Evolutionary conservation across 495 filamentous ascomycete species (phyloP).

Genomic region (Xylaria castorea): DNA sequence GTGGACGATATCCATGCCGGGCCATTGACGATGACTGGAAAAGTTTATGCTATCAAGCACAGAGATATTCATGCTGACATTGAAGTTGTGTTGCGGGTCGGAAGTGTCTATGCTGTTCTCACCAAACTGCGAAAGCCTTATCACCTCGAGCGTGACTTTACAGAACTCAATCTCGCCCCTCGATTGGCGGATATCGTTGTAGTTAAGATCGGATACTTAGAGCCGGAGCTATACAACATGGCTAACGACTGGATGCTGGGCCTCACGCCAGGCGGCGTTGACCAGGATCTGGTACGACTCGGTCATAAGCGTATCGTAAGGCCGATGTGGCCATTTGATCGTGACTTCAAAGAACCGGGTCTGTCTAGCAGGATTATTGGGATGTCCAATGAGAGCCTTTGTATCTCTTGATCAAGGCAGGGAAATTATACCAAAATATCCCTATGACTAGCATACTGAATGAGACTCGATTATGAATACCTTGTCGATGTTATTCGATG

Average conservation of each 20-base stretch:
- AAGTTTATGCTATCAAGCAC: conserved; percentile 59
- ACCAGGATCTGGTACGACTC: conserved; percentile 58
- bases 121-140: conserved; percentile 65
- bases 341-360: conserved; percentile 47
- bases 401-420: no score
- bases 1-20: conserved; percentile 60
- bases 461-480: no score
- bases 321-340: conserved; percentile 65
- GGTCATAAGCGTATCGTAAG: conserved; percentile 57
- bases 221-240: conserved; percentile 64
- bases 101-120: conserved; percentile 61
- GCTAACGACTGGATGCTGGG: conserved; percentile 62
- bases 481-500: no score
- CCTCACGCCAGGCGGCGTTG: conserved; percentile 62
- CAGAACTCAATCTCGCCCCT: conserved; percentile 54
- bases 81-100: conserved; percentile 61
- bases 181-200: conserved; percentile 60
- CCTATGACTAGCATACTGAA: no score
- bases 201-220: conserved; percentile 66
- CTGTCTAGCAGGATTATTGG: conserved; percentile 52
- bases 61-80: conserved; percentile 57
- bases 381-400: conserved; percentile 51
- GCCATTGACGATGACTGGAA: conserved; percentile 61
- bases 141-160: conserved; percentile 63
- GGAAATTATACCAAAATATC: no score